Conservation (phyloP, 768 basidiomycete genomes). For the Phanerochaete sordida region DNA sequence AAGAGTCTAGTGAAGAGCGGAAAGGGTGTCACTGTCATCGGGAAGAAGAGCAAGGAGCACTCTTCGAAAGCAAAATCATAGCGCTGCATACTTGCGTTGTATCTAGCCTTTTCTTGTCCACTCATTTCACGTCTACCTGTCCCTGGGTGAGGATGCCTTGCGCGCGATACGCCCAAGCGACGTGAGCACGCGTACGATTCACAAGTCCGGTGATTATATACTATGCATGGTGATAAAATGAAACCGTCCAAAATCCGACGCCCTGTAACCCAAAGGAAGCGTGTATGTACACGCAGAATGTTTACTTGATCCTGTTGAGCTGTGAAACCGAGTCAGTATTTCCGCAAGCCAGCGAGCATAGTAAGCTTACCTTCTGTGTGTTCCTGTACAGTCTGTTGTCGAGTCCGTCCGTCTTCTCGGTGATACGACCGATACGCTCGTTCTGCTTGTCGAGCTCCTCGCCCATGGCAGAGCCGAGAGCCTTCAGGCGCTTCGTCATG, state of each 20-base stretch:
- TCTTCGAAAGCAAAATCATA: not conserved
- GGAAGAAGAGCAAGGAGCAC: constrained; percentile 49
- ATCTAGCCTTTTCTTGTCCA: not conserved
- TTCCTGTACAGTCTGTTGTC: constrained; percentile 77
- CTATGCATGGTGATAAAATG: not conserved
- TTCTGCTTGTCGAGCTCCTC: constrained; percentile 90
- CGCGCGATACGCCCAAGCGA: not conserved
- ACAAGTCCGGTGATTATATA: not conserved
- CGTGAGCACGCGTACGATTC: not conserved
- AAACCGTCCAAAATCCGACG: not conserved
- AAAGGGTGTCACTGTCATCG: constrained; percentile 84
- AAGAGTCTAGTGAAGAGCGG: constrained; percentile 81
- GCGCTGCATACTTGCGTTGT: not conserved
- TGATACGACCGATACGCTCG: constrained; percentile 68
- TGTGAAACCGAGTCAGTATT: constrained; percentile 14
- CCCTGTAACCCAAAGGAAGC: not conserved
- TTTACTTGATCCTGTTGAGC: constrained; percentile 36
- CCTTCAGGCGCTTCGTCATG: constrained; percentile 73
- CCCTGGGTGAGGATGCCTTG: not conserved
- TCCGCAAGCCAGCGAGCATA: not conserved
- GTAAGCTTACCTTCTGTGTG: constrained; percentile 62
- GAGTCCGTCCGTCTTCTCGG: constrained; percentile 70
- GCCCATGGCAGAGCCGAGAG: constrained; percentile 77
- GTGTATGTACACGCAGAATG: not conserved
- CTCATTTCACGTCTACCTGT: not conserved